These are phyloP conservation scores for Begonia peltatifolia DNA, from an alignment of 306 rosid species.

Conservation along the genomic window DNA sequence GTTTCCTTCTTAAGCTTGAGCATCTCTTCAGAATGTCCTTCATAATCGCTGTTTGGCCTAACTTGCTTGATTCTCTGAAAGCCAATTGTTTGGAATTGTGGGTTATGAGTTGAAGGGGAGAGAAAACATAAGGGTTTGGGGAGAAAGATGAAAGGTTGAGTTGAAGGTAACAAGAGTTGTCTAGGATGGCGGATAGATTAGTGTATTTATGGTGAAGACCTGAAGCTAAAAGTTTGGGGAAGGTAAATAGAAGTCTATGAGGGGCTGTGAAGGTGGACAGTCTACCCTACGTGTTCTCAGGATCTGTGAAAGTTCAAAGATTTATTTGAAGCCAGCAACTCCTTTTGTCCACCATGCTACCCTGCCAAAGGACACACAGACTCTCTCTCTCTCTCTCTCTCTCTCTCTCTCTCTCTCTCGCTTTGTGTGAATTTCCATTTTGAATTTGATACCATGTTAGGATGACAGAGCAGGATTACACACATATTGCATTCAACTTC, in stretches of 20 bases:
- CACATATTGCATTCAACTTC: no score
- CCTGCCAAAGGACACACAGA: slow-evolving; percentile 31
- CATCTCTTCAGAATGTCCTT: slow-evolving; percentile 83
- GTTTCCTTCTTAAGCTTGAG: slow-evolving; percentile 62
- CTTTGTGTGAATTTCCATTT: no score
- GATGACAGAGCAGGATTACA: no score
- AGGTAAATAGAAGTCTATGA: slow-evolving; percentile 16
- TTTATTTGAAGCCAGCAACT: slow-evolving; percentile 15
- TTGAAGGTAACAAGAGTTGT: neutral
- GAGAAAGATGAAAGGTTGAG: neutral
- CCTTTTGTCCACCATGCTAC: slow-evolving; percentile 26
- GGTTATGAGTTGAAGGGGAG: neutral
- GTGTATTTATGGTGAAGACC: slow-evolving; percentile 39
- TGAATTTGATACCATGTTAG: no score
- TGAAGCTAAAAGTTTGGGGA: neutral
- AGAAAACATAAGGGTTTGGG: neutral
- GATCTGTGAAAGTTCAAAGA: slow-evolving; percentile 9
- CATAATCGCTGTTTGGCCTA: slow-evolving; percentile 47
- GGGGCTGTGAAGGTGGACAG: slow-evolving; percentile 19
- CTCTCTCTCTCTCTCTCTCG: neutral
- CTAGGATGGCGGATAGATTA: neutral
- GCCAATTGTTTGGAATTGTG: slow-evolving; percentile 29
- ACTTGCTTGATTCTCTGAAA: slow-evolving; percentile 32
- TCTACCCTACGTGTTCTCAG: slow-evolving; percentile 13
- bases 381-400: neutral